Evolutionary conservation across 2,329 filamentous ascomycete genomes (phyloP), one percentile per base, ranked within the genome.

Genomic region (Microsporum audouinii): DNA sequence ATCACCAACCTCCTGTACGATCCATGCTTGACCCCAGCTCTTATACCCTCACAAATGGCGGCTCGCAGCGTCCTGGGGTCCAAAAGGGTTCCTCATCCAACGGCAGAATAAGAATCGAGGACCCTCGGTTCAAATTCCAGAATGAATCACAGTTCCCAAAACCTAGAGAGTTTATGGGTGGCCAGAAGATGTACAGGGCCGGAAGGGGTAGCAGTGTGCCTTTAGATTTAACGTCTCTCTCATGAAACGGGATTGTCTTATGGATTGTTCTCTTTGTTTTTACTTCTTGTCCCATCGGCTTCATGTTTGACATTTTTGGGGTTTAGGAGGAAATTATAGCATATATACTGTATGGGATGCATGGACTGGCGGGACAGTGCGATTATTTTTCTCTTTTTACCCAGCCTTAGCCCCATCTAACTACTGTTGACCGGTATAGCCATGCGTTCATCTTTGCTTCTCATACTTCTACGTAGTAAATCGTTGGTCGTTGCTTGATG

Each of bases 181-280:
- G 83, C 2, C 76, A 81, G 23, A 91, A 88, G 72, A 85, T 84
- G 71, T 99, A 97, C 74, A 82, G 92, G 64, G 94, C 94, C 39
- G 94, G 94, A 6, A 83, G 92, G 71, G 92, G 91, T 36, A 96
- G 91, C 76, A 96, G 89, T 78, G 91, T 97, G 66, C 94, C 94
- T 34, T 78, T 97, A 68, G 89, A 97, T 77, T 75, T 99, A 70
- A 84, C 79, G 66, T 78, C 81, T 12, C 80, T 87, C 58, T 61
- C 33, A 29, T 57, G 39, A 57, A 57, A 41, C 29, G n/a, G 36
- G 55, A 43, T 7, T 55, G 51, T 34, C 31, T 33, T n/a, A 55
- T 36, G 51, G 33, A 17, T 34, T 55, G 5, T 23, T 55, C 29
- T 55, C 2, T 34, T 34, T 55, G 5, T 12, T 55, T 36, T n/a